Conservation (phyloP, 441 rosid species). For the Pelargonium australe region DNA sequence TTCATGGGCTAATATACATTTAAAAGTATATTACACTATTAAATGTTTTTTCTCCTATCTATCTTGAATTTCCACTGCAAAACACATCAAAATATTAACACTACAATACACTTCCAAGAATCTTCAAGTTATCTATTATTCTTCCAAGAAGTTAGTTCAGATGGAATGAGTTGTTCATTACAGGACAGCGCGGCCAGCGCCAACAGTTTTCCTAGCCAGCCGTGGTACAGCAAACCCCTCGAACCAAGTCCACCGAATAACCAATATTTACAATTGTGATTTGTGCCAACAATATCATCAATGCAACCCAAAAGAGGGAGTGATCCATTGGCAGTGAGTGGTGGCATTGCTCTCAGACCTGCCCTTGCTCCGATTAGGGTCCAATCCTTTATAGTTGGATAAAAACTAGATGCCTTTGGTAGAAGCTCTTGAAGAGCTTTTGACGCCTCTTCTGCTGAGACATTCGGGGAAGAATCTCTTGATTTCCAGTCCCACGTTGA, state of each 20-base stretch:
- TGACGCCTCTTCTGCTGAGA: slow-evolving; percentile 64
- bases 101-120: background rate
- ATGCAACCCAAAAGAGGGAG: slow-evolving; percentile 78
- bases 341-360: slow-evolving; percentile 92
- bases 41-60: too few species aligned
- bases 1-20: too few species aligned
- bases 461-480: slow-evolving; percentile 51
- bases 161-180: slow-evolving; percentile 54
- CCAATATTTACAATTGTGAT: slow-evolving; percentile 51
- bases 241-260: slow-evolving; percentile 85
- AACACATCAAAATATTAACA: too few species aligned
- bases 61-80: too few species aligned
- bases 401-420: slow-evolving; percentile 61
- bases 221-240: slow-evolving; percentile 79
- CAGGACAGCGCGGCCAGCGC: slow-evolving; percentile 60
- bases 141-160: slow-evolving; percentile 71
- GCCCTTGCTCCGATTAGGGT: slow-evolving; percentile 59
- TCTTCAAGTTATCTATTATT: slow-evolving; percentile 11
- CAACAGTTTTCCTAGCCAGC: slow-evolving; percentile 64
- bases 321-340: slow-evolving; percentile 63
- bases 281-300: slow-evolving; percentile 37
- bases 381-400: slow-evolving; percentile 67
- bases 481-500: slow-evolving; percentile 94
- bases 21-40: too few species aligned
- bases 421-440: slow-evolving; percentile 68